Evolutionary conservation across 2,329 filamentous ascomycete species (phyloP).

Genomic region (Fragosphaeria purpurea): DNA sequence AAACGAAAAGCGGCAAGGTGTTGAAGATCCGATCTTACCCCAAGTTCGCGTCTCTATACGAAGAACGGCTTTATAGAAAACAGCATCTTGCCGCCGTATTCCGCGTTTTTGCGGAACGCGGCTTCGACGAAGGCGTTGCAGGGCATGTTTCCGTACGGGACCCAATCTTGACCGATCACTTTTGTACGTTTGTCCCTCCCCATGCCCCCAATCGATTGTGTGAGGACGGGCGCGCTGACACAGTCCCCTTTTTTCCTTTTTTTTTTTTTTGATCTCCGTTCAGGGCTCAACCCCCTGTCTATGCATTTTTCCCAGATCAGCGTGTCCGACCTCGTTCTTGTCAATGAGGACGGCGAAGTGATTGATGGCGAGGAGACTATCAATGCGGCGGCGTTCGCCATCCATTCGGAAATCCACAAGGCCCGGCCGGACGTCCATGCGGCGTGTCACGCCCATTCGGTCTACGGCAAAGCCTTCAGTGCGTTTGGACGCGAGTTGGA

Average conservation of each 20-base stretch:
- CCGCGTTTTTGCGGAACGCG: constrained; percentile 48
- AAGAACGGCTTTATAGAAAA: constrained; percentile 46
- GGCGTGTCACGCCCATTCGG: constrained; percentile 57
- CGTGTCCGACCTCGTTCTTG: constrained; percentile 57
- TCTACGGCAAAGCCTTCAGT: constrained; percentile 56
- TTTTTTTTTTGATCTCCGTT: not conserved
- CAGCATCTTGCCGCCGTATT: constrained; percentile 49
- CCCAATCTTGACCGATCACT: constrained; percentile 14
- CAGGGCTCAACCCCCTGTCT: constrained; percentile 44
- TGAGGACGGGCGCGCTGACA: too few relatives aligned
- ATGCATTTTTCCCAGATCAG: constrained; percentile 56
- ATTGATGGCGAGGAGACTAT: constrained; percentile 51
- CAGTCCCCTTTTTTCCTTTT: too few relatives aligned
- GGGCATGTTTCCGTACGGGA: constrained; percentile 46
- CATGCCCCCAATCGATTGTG: too few relatives aligned
- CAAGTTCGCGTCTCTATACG: constrained; percentile 36
- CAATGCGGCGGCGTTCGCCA: constrained; percentile 60
- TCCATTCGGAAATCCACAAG: constrained; percentile 57
- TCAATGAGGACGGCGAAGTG: constrained; percentile 50
- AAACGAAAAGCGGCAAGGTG: constrained; percentile 1
- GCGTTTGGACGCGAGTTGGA: constrained; percentile 53
- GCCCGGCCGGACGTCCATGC: constrained; percentile 55
- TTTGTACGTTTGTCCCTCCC: constrained; percentile 7
- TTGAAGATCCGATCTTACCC: constrained; percentile 37
- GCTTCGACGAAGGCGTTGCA: constrained; percentile 50